Evolutionary conservation across 208 protist species (phyloP).

Genomic region (Spongospora subterranea): DNA sequence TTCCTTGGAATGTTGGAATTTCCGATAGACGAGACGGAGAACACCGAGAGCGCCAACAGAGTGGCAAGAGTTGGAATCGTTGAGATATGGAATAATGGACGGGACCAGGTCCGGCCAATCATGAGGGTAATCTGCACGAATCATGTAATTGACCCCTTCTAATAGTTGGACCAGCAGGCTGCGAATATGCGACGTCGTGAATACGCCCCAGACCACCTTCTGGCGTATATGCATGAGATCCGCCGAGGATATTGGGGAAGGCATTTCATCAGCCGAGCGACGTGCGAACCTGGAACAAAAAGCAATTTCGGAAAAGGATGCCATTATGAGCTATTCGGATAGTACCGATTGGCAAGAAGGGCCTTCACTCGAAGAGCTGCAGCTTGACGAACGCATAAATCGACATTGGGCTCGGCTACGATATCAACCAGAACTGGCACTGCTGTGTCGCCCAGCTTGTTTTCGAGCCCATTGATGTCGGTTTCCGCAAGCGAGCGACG

Average conservation of each 20-base stretch:
- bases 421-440: conserved; percentile 20
- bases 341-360: background rate
- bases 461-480: background rate
- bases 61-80: background rate
- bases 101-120: conserved; percentile 7
- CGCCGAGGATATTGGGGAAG: background rate
- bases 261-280: background rate
- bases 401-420: background rate
- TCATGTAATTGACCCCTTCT: conserved; percentile 22
- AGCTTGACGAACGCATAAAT: background rate
- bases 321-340: background rate
- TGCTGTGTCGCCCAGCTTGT: background rate
- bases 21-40: conserved; percentile 19
- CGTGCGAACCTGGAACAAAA: background rate
- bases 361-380: conserved; percentile 11
- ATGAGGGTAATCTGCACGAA: conserved; percentile 33
- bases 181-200: background rate
- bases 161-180: conserved; percentile 5
- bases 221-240: background rate
- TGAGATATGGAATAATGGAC: background rate
- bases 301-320: background rate
- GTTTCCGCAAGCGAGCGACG: background rate
- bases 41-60: background rate
- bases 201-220: background rate
- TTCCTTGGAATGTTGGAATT: background rate